These are phyloP conservation scores for Boletus vinaceobasis DNA, from an alignment of 768 basidiomycete species.

Conservation along the genomic window DNA sequence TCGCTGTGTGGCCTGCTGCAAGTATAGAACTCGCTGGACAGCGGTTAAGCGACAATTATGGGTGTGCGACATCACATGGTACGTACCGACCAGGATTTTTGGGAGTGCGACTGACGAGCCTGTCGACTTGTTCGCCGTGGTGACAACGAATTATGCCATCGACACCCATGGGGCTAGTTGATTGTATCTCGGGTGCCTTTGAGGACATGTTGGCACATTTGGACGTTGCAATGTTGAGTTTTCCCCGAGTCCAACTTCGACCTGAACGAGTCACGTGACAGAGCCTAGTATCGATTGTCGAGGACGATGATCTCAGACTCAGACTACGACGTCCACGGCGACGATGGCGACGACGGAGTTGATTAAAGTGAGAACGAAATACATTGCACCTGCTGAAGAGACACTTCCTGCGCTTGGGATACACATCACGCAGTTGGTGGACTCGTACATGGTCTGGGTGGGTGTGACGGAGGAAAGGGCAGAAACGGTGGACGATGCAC, in stretches of 20 bases:
- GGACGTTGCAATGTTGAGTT: too few species aligned
- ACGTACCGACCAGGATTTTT: slow-evolving; percentile 38
- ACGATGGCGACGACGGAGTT: slow-evolving; percentile 4
- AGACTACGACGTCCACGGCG: not conserved
- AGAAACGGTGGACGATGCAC: slow-evolving; percentile 47
- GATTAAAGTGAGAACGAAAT: slow-evolving; percentile 47
- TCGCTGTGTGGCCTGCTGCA: slow-evolving; percentile 26
- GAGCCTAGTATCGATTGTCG: not conserved
- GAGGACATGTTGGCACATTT: not conserved
- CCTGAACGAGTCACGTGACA: slow-evolving; percentile 19
- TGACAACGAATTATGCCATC: slow-evolving; percentile 36
- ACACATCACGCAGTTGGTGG: slow-evolving; percentile 62
- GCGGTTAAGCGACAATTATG: not conserved
- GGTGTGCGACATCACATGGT: not conserved
- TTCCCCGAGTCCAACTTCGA: not conserved
- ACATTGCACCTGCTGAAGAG: slow-evolving; percentile 48
- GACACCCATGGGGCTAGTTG: slow-evolving; percentile 24
- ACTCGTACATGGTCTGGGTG: slow-evolving; percentile 82
- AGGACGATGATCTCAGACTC: not conserved
- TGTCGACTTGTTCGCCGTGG: slow-evolving; percentile 26
- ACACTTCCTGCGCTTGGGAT: slow-evolving; percentile 58
- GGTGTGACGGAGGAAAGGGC: slow-evolving; percentile 51
- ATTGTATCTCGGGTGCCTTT: slow-evolving; percentile 2
- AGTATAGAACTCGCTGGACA: slow-evolving; percentile 34
- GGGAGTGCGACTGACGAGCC: slow-evolving; percentile 28